Base-by-base conservation (phyloP, 805 yeast species). In the Zygosaccharomyces rouxii region DNA sequence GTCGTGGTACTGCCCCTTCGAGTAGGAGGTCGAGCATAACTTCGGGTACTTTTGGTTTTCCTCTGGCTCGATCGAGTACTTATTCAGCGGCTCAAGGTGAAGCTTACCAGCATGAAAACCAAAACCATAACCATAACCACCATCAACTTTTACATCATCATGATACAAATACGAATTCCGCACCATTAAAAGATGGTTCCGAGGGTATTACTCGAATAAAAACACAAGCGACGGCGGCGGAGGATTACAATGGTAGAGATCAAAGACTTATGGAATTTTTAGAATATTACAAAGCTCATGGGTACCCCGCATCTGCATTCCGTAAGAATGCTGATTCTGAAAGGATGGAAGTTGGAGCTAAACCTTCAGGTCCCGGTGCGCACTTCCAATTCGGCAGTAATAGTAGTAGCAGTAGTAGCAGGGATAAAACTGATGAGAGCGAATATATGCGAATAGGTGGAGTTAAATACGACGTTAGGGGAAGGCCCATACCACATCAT, bases 401-500 rank as follows among this genome's bases (percentile, higher is more conserved):
- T 21, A 16, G 46, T 18, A 45, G 43, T 14, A 14, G 11, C 19
- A 33, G 21, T 16, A 23, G 13, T 16, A 33, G 21, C 9, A 23
- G 13, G 10, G 43, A 42, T 9, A 38, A 21, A 5, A 35, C 35
- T 2, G 46, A 38, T 11, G 28, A 29, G 2, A 47, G 39, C 9
- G 49, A n/a, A n/a, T n/a, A 55, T 54, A 37, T 58, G 50, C 22
- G 55, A 62, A n/a, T 29, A 38, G 26, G 35, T 14, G 14, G 44
- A 38, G 45, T 28, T 14, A 63, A 59, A 38, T 61, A 68, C 28
- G 77, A 73, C 49, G 65, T 58, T 0, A 66, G 66, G 29, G 77
- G 76, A 0, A 71, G 77, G 53, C 75, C 74, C 5, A 64, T 79
- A 7, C 84, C 83, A 2, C 64, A 77, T 3, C 82, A 78, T 56